phyloP scores from a whole-genome alignment of 176 grass and related monocot genomes.

The Rhynchospora breviuscula region DNA sequence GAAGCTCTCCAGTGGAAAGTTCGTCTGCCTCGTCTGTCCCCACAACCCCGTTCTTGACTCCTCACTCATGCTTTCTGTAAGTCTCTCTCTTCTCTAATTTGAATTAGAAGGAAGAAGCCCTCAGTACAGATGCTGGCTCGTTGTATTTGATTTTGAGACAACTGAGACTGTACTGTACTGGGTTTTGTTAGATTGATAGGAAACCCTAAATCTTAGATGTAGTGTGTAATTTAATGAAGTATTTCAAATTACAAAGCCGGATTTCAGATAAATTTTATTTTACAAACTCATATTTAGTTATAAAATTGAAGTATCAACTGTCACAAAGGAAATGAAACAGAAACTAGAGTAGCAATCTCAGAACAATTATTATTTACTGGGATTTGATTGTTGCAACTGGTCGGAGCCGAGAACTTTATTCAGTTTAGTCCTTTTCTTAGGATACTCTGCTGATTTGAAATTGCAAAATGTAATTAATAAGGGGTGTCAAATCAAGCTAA shows the following conservation, averaged over 20 bases:
- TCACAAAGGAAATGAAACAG: too few relatives aligned
- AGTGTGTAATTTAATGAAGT: background rate
- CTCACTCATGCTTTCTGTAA: slow-evolving; percentile 68
- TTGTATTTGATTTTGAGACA: background rate
- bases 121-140: background rate
- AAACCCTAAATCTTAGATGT: background rate
- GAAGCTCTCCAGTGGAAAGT: slow-evolving; percentile 60
- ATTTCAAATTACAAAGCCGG: background rate
- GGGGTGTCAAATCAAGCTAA: background rate
- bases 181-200: background rate
- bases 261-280: background rate
- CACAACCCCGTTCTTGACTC: slow-evolving; percentile 64
- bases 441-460: background rate
- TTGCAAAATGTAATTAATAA: background rate
- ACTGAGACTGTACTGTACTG: background rate
- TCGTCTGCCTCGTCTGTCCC: slow-evolving; percentile 62
- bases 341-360: background rate
- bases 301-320: background rate
- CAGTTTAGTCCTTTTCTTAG: background rate
- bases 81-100: background rate
- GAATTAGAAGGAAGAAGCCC: background rate
- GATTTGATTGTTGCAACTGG: background rate
- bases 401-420: background rate
- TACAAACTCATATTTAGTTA: background rate
- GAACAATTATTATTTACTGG: background rate